These are phyloP conservation scores for Globisporangium cystogenes DNA, from an alignment of 352 stramenopile species.

Conservation along the genomic window DNA sequence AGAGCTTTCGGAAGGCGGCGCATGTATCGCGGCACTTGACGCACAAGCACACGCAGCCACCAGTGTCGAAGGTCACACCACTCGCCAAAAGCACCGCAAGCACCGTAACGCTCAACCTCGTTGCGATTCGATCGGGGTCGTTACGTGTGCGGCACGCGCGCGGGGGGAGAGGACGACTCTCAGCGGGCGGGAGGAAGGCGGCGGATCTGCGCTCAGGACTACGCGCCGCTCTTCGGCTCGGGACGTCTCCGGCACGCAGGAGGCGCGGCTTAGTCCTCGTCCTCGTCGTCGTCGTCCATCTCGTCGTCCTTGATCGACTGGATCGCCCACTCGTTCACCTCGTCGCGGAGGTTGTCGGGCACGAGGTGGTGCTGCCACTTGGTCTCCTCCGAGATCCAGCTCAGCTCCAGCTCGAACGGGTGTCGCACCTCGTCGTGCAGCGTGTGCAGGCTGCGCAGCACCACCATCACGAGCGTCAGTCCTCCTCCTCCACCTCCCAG, in stretches of 20 bases:
- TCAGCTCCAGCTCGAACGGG: constrained; percentile 98
- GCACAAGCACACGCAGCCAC: too few species aligned
- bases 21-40: too few species aligned
- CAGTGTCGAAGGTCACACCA: too few species aligned
- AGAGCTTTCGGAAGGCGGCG: too few species aligned
- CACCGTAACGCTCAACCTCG: not conserved
- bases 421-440: constrained; percentile 97
- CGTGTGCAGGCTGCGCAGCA: constrained; percentile 91
- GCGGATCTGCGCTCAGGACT: not conserved
- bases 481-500: not conserved
- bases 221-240: too few species aligned
- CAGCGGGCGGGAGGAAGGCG: not conserved
- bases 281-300: constrained; percentile 83
- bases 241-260: not conserved
- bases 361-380: constrained; percentile 95
- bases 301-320: constrained; percentile 86
- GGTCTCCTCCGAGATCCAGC: constrained; percentile 95
- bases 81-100: too few species aligned
- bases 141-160: not conserved
- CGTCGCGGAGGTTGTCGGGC: constrained; percentile 84
- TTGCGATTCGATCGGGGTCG: not conserved
- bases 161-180: not conserved
- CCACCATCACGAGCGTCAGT: too few species aligned
- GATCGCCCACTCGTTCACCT: constrained; percentile 80
- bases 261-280: constrained; percentile 43